Conservation (phyloP, 139 green algal species). For the Closterium sp. region DNA sequence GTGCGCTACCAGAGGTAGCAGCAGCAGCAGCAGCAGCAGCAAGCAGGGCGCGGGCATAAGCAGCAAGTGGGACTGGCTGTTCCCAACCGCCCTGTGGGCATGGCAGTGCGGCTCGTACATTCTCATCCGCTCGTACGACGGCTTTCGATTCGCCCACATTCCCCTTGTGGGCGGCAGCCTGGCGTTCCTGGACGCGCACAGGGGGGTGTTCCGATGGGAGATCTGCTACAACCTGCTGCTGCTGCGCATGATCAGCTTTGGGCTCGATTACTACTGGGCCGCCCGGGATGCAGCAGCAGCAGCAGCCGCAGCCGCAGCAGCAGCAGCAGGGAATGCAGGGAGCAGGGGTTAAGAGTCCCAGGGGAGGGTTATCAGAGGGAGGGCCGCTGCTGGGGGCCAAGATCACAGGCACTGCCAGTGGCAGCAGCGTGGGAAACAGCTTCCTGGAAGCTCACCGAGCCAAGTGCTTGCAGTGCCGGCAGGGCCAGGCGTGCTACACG, state of each 20-base stretch:
- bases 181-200: constrained; percentile 61
- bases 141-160: constrained; percentile 27
- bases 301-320: too few relatives aligned
- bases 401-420: not conserved
- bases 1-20: not conserved
- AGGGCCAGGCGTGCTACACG: constrained; percentile 9
- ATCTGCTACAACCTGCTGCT: constrained; percentile 86
- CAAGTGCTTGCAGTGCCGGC: not conserved
- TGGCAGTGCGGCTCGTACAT: constrained; percentile 26
- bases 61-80: not conserved
- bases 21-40: not conserved
- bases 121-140: constrained; percentile 23
- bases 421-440: not conserved
- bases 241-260: constrained; percentile 81
- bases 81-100: constrained; percentile 22
- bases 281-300: not conserved
- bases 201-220: constrained; percentile 78
- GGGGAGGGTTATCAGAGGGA: not conserved
- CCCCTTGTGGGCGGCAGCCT: constrained; percentile 6
- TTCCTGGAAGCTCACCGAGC: not conserved
- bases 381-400: not conserved
- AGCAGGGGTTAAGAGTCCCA: too few relatives aligned
- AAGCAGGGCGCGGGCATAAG: not conserved
- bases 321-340: not conserved
- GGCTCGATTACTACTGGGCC: constrained; percentile 76